Base-by-base conservation (phyloP, 768 basidiomycete genomes). In the Lepiota venenata region DNA sequence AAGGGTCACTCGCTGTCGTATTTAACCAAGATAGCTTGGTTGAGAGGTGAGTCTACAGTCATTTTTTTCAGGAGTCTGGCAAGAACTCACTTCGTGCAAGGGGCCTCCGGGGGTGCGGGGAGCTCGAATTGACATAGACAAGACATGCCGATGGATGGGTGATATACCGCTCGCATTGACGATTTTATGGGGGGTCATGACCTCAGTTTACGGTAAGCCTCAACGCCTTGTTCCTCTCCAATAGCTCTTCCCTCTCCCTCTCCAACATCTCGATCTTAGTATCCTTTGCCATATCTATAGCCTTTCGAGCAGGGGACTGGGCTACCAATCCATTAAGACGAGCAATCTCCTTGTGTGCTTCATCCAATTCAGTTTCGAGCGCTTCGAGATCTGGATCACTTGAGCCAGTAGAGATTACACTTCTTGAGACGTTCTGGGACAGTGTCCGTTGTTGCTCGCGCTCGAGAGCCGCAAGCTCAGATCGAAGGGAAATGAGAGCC, bases 61-160 rank as follows among this genome's bases (percentile, higher is more conserved):
- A 22, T 36, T 7, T 29, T 7, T 16, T 27, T 21, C n/a, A 42
- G 37, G 3, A 18, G 49, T 41, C 2, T 14, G 36, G 49, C 11
- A 37, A 29, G n/a, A 9, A 70, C 84, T 61, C 67, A 92, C 91
- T 57, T 93, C 91, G 74, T 75, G 75, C 43, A 93, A 68, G 4
- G 91, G 88, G 2, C 76, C 87, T 36, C 91, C 91, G 41, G 91
- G 90, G 0, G 91, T 92, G 66, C 77, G 83, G 18, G 91, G 89
- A 38, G 79, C 78, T 60, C 78, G 78, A 54, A 89, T 66, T 14
- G 84, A 84, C 81, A 88, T 78, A 38, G 81, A 78, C 44, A 91
- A 66, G 21, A 84, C 80, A 35, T 85, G 87, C 15, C 88, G 81
- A 63, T 88, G 86, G 60, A 89, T 82, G 3, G 88, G 88, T n/a